Evolutionary conservation across 2,329 filamentous ascomycete genomes (phyloP).

Genomic region (Aureobasidium lini): DNA sequence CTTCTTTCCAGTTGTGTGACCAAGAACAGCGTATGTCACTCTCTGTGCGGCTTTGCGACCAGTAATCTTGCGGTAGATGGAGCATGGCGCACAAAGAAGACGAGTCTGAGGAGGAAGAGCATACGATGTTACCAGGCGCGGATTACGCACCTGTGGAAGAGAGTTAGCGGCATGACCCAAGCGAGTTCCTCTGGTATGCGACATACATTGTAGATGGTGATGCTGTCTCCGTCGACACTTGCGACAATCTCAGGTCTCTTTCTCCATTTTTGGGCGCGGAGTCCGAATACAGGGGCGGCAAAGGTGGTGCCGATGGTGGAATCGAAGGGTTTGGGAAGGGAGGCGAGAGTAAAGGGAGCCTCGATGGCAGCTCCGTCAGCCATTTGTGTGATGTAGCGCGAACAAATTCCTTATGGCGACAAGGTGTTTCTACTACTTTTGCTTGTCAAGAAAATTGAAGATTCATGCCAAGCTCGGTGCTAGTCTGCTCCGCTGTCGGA

Average conservation of each 20-base stretch:
- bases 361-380: conserved; percentile 21
- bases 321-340: conserved; percentile 37
- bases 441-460: neutral
- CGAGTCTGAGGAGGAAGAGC: conserved; percentile 53
- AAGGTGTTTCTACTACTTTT: neutral
- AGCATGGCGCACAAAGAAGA: conserved; percentile 51
- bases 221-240: conserved; percentile 52
- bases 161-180: neutral
- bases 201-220: conserved; percentile 56
- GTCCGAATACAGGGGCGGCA: conserved; percentile 44
- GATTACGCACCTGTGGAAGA: conserved; percentile 48
- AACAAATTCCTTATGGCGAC: neutral
- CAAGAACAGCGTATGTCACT: conserved; percentile 47
- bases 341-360: conserved; percentile 34
- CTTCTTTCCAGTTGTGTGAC: conserved; percentile 27
- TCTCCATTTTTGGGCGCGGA: conserved; percentile 50
- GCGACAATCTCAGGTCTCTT: conserved; percentile 56
- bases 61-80: conserved; percentile 45
- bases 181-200: neutral
- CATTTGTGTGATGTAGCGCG: neutral
- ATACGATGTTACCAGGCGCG: conserved; percentile 53
- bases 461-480: neutral
- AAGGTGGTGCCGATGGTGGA: conserved; percentile 32
- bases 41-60: conserved; percentile 40
- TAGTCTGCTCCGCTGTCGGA: neutral